These are phyloP conservation scores for Trichoderma pleuroti DNA, from an alignment of 2,329 filamentous ascomycete species.

Conservation along the genomic window DNA sequence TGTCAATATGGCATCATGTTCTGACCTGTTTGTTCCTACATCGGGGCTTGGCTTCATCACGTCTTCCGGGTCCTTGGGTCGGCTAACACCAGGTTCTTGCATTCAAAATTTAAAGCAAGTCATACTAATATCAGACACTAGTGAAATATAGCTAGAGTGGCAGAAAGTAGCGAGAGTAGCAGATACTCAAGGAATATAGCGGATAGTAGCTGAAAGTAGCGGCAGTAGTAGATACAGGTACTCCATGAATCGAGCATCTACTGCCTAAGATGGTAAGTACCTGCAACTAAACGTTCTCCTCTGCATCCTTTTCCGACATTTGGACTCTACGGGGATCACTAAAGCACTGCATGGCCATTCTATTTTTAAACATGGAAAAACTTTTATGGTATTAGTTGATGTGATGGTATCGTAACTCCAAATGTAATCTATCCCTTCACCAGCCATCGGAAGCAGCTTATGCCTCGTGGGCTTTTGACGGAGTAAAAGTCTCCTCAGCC, in stretches of 20 bases:
- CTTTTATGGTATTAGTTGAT: neutral
- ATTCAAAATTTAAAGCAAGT: neutral
- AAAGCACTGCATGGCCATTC: neutral
- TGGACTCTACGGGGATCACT: neutral
- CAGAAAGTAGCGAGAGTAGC: no score
- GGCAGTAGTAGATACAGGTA: neutral
- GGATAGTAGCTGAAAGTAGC: no score
- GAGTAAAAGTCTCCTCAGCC: neutral
- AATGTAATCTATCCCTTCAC: neutral
- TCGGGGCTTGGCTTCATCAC: neutral
- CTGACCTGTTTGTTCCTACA: neutral
- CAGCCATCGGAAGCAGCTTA: neutral
- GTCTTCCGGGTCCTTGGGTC: neutral
- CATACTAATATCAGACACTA: neutral
- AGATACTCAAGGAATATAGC: no score
- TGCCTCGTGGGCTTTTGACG: constrained; percentile 1
- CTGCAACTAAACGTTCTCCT: neutral
- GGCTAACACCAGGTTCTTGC: neutral
- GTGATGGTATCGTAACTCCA: neutral
- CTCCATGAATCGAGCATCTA: neutral
- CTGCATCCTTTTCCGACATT: neutral
- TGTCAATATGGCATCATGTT: neutral
- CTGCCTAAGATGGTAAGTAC: neutral
- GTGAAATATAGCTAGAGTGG: neutral
- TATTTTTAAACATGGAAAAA: neutral